These are phyloP conservation scores for Friedmanniomyces endolithicus DNA, from an alignment of 495 filamentous ascomycete genomes.

Conservation along the genomic window DNA sequence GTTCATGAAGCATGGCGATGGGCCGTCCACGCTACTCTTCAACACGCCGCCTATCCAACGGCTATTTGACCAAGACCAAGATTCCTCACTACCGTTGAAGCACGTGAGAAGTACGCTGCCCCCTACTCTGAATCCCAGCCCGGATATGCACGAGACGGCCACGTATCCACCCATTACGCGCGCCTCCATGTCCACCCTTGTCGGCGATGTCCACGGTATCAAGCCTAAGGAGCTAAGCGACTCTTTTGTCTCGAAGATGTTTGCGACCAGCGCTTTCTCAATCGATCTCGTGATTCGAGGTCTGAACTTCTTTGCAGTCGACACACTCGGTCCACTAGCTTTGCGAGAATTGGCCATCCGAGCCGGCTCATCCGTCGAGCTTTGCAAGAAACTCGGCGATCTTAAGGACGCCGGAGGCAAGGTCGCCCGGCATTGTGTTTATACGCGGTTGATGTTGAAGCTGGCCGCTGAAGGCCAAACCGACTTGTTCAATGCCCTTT, in stretches of 20 bases:
- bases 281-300: conserved; percentile 52
- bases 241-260: conserved; percentile 53
- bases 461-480: conserved; percentile 44
- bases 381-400: conserved; percentile 43
- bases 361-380: conserved; percentile 39
- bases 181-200: conserved; percentile 29
- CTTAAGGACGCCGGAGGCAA: conserved; percentile 48
- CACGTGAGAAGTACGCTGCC: background rate
- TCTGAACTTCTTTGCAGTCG: conserved; percentile 51
- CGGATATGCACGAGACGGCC: no score
- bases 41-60: conserved; percentile 1
- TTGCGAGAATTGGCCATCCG: conserved; percentile 57
- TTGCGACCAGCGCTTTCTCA: conserved; percentile 56
- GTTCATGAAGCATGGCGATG: conserved; percentile 38
- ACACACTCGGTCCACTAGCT: conserved; percentile 57
- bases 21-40: conserved; percentile 29
- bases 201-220: conserved; percentile 36
- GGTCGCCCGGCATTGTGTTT: conserved; percentile 41
- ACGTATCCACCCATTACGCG: conserved; percentile 6
- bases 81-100: conserved; percentile 1
- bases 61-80: conserved; percentile 5
- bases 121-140: background rate
- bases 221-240: conserved; percentile 45
- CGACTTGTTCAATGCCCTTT: conserved; percentile 45
- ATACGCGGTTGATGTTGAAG: conserved; percentile 44